phyloP scores from a whole-genome alignment of 257 asterid species.

The Apocynum venetum region DNA sequence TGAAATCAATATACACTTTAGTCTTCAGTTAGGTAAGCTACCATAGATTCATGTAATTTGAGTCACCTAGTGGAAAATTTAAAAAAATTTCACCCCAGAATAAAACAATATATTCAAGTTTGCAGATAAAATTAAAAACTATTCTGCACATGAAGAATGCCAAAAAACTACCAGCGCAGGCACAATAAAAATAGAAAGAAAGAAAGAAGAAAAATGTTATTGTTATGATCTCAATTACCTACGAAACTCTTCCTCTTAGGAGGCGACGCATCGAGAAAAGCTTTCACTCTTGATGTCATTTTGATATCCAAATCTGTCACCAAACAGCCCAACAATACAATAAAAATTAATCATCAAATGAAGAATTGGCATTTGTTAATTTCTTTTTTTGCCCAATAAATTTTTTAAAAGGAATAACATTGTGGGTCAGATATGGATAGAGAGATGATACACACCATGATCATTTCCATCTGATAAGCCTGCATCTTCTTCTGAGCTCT shows the following conservation, averaged over 20 bases:
- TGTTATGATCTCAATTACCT: constrained; percentile 30
- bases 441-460: constrained; percentile 31
- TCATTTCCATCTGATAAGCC: constrained; percentile 36
- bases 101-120: neutral
- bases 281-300: constrained; percentile 37
- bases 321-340: constrained; percentile 13
- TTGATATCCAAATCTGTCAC: constrained; percentile 43
- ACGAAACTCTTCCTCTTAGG: constrained; percentile 26
- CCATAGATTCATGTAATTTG: constrained; percentile 26
- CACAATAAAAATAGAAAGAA: neutral
- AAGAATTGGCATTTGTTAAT: neutral
- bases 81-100: neutral
- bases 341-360: neutral
- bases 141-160: constrained; percentile 31
- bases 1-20: constrained; percentile 23
- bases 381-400: neutral
- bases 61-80: constrained; percentile 12
- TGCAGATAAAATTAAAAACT: neutral
- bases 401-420: neutral
- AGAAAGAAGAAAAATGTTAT: neutral
- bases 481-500: constrained; percentile 50
- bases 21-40: constrained; percentile 75
- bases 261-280: constrained; percentile 39
- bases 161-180: constrained; percentile 2
- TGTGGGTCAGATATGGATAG: neutral